These are phyloP conservation scores for Hirsutella thompsonii DNA, from an alignment of 2,329 filamentous ascomycete genomes.

Conservation along the genomic window DNA sequence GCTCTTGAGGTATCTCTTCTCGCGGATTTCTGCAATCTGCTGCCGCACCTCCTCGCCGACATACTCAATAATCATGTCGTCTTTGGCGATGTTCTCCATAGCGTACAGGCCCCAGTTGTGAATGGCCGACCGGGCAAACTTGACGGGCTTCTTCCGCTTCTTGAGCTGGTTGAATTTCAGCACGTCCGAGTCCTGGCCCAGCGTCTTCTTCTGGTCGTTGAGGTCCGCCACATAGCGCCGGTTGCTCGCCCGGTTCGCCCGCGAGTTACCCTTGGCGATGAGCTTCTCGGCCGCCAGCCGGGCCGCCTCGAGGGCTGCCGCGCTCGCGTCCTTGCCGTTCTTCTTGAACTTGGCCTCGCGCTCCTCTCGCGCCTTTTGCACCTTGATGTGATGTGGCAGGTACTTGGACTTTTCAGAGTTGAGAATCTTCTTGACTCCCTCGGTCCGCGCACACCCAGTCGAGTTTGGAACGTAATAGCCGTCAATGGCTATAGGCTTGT, in stretches of 20 bases:
- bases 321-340: constrained; percentile 52
- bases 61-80: constrained; percentile 99
- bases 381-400: constrained; percentile 91
- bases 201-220: constrained; percentile 83
- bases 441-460: constrained; percentile 78
- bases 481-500: constrained; percentile 32
- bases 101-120: constrained; percentile 98
- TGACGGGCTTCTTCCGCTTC: constrained; percentile 98
- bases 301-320: constrained; percentile 55
- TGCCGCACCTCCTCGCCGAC: constrained; percentile 96
- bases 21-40: constrained; percentile 91
- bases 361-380: constrained; percentile 82
- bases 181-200: constrained; percentile 75
- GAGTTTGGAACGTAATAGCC: constrained; percentile 74
- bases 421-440: constrained; percentile 88
- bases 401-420: constrained; percentile 98
- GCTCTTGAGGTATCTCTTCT: constrained; percentile 84
- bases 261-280: constrained; percentile 76
- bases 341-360: constrained; percentile 64
- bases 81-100: constrained; percentile 91
- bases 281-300: constrained; percentile 69
- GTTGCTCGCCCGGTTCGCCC: constrained; percentile 90
- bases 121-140: constrained; percentile 93
- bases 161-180: constrained; percentile 98
- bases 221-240: constrained; percentile 88